phyloP scores from a whole-genome alignment of 805 yeast species.

The Nakazawaea holstii region DNA sequence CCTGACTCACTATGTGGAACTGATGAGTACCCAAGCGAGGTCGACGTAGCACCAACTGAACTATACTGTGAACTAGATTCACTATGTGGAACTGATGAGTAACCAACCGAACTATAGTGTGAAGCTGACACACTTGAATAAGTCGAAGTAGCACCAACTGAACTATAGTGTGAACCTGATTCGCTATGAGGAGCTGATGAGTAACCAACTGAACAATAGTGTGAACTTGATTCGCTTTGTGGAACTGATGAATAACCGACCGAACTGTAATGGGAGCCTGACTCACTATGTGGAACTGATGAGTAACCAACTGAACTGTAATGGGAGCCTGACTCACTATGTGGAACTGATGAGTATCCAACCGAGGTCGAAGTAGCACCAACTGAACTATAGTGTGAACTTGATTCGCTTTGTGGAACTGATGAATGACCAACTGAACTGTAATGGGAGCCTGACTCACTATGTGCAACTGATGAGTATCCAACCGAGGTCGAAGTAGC shows the following conservation, averaged over 20 bases:
- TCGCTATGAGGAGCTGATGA: not conserved
- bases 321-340: not conserved
- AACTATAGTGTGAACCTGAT: not conserved
- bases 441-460: not conserved
- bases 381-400: not conserved
- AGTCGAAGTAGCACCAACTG: constrained; percentile 1
- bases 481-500: not conserved
- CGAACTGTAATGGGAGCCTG: not conserved
- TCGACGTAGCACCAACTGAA: not conserved
- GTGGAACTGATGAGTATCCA: not conserved
- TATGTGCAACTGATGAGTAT: not conserved
- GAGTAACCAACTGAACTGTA: not conserved
- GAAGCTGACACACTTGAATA: not conserved
- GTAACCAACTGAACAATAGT: too few species aligned
- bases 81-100: not conserved
- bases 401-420: not conserved
- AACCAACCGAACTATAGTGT: too few species aligned
- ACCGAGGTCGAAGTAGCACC: not conserved
- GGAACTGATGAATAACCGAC: not conserved
- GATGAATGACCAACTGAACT: not conserved
- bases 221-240: not conserved
- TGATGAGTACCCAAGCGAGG: too few species aligned
- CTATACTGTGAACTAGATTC: not conserved
- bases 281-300: not conserved
- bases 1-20: not conserved